Percentiles rank a stretch among this genome's conserved stretches.
Evolutionary conservation across 768 basidiomycete genomes (phyloP).

Genomic region (Rhodotorula graminis): DNA sequence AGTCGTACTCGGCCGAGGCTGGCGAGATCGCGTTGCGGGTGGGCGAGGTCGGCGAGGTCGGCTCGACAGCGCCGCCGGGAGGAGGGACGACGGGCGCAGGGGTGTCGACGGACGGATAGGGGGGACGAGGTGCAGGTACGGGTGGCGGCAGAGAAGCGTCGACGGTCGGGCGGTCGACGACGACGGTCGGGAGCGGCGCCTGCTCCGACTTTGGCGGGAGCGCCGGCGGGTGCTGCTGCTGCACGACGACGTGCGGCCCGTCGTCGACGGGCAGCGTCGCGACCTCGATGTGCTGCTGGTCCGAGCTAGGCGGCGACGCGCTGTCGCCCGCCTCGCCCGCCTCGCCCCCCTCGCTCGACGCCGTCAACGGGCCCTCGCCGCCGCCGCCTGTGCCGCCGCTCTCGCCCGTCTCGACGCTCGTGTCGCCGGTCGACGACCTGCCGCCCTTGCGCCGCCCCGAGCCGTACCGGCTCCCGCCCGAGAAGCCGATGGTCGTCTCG

Average conservation of each 20-base stretch:
- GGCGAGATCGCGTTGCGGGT: slow-evolving; percentile 11
- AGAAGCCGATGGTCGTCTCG: slow-evolving; percentile 64
- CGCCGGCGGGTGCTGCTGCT: not conserved
- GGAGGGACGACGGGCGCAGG: not conserved
- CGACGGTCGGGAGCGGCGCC: not conserved
- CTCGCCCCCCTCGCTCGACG: not conserved
- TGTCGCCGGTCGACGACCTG: slow-evolving; percentile 5
- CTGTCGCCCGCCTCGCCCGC: not conserved
- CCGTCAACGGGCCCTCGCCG: too few species aligned
- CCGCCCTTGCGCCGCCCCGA: not conserved
- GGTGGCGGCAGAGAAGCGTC: too few species aligned
- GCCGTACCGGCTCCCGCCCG: slow-evolving; percentile 28
- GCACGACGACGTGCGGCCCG: not conserved
- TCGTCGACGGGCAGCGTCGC: not conserved
- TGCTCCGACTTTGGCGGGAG: not conserved
- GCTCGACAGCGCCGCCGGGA: not conserved
- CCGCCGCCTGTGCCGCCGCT: slow-evolving; percentile 1
- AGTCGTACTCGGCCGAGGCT: slow-evolving; percentile 43
- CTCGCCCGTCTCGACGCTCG: not conserved
- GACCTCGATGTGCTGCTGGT: slow-evolving; percentile 16
- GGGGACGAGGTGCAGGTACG: too few species aligned
- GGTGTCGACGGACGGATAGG: too few species aligned
- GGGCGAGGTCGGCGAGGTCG: not conserved
- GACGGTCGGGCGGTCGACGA: too few species aligned
- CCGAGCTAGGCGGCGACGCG: slow-evolving; percentile 8